These are phyloP conservation scores for Choiromyces venosus DNA, from an alignment of 495 filamentous ascomycete genomes.

Conservation along the genomic window DNA sequence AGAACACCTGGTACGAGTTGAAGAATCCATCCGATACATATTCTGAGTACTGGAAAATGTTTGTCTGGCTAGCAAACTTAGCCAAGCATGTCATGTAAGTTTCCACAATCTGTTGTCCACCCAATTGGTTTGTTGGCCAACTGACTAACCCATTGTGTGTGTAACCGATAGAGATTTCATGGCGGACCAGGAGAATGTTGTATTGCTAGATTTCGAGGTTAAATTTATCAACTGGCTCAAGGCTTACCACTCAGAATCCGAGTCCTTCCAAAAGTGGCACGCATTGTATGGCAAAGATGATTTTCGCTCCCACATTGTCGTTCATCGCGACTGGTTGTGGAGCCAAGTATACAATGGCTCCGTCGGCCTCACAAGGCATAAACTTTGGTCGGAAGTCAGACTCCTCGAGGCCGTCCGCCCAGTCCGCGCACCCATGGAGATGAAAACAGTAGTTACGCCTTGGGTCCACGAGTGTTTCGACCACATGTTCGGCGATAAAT, in stretches of 20 bases:
- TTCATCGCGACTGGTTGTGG: slow-evolving; percentile 57
- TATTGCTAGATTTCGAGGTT: slow-evolving; percentile 51
- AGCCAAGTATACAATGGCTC: slow-evolving; percentile 53
- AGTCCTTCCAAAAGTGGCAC: slow-evolving; percentile 50
- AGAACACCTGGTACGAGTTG: slow-evolving; percentile 58
- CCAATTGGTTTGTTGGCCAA: neutral
- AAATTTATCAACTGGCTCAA: slow-evolving; percentile 55
- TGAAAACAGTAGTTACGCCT: slow-evolving; percentile 60
- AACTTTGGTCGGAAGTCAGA: slow-evolving; percentile 35
- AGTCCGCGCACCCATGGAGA: slow-evolving; percentile 28
- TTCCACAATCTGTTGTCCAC: neutral
- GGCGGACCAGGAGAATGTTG: slow-evolving; percentile 41
- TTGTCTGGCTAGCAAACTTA: slow-evolving; percentile 62
- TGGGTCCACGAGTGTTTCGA: slow-evolving; percentile 61
- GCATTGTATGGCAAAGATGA: slow-evolving; percentile 48
- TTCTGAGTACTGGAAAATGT: slow-evolving; percentile 52
- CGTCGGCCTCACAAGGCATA: slow-evolving; percentile 39
- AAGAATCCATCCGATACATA: slow-evolving; percentile 55
- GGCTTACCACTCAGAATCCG: slow-evolving; percentile 42
- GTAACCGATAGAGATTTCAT: slow-evolving; percentile 50
- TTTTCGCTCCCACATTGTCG: slow-evolving; percentile 55
- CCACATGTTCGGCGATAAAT: slow-evolving; percentile 54
- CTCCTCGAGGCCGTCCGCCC: slow-evolving; percentile 21
- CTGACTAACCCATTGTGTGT: slow-evolving; percentile 3
- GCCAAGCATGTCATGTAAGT: slow-evolving; percentile 57